Conservation (phyloP, 2,329 filamentous ascomycete species). For the Aureobasidium melanogenum region DNA sequence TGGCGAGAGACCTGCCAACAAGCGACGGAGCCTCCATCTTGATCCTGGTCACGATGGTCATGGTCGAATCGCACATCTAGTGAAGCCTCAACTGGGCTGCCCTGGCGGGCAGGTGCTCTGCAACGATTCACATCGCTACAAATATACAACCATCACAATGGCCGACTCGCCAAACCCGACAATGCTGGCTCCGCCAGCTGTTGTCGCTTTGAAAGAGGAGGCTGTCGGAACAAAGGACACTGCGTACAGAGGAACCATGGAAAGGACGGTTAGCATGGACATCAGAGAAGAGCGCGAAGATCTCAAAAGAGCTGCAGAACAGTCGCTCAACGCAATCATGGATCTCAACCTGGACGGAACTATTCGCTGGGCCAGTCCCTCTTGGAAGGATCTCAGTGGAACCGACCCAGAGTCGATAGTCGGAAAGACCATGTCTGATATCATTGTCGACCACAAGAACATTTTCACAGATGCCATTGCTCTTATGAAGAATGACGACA, state of each 20-base stretch:
- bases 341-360: constrained; percentile 85
- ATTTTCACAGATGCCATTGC: constrained; percentile 79
- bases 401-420: constrained; percentile 63
- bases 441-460: constrained; percentile 70
- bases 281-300: constrained; percentile 91
- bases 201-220: constrained; percentile 34
- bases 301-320: constrained; percentile 87
- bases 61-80: constrained; percentile 8
- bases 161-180: constrained; percentile 9
- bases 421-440: constrained; percentile 67
- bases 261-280: constrained; percentile 67
- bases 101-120: constrained; percentile 13
- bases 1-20: not conserved
- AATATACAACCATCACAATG: not conserved
- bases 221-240: constrained; percentile 18
- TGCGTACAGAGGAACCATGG: constrained; percentile 33
- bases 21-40: constrained; percentile 9
- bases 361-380: constrained; percentile 93
- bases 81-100: constrained; percentile 12
- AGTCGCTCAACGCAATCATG: constrained; percentile 92
- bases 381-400: constrained; percentile 89
- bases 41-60: constrained; percentile 13
- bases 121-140: constrained; percentile 1
- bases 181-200: constrained; percentile 34
- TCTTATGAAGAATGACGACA: constrained; percentile 86